Base-by-base conservation (phyloP, 306 rosid species). In the Albizia julibrissin region DNA sequence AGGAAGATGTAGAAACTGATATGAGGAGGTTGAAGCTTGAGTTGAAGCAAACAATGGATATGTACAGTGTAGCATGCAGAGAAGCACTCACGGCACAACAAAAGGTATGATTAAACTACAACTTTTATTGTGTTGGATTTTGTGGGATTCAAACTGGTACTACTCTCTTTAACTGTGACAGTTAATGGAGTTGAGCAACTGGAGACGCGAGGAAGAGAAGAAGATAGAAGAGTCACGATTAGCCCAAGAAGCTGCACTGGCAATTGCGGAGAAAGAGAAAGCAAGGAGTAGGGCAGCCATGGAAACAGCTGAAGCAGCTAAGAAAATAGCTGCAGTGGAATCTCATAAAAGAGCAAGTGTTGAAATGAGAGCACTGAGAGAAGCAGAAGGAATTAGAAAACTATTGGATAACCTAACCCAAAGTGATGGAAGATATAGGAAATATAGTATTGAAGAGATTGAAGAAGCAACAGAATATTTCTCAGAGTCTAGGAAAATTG, bases 11-110 rank as follows among this genome's bases (percentile, higher is more conserved):
- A 18, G 99, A 93, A 84, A 50, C 92, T 13, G 97, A 95, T 79
- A 90, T 95, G 97, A 92, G 89, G 85, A 92, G 94, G 87, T 75
- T 95, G 82, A 93, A 89, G 91, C 89, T 91, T 39, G 98, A 95
- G 92, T 90, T 95, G 59, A 95, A 93, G 90, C 97, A 93, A 84
- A 95, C 98, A 21, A 92, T 93, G 97, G 98, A 95, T 79, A 88
- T 91, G 95, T 91, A 91, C 80, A 89, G 93, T 74, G 79, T 88
- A 42, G 92, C 95, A 71, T 91, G 95, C 80, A 91, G 80, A 87
- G 95, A 91, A 91, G 93, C 95, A 77, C 87, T 91, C 7, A 84
- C 91, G 27, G 95, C 95, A 73, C 85, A 89, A 73, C 96, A 91
- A 1, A 95, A 91, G 89, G 99, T 95, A 87, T 33, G 66, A 37